Evolutionary conservation across 1,284 basidiomycete genomes (phyloP), one percentile per base, ranked within the genome.

Genomic region (Rhizoctonia solani): DNA sequence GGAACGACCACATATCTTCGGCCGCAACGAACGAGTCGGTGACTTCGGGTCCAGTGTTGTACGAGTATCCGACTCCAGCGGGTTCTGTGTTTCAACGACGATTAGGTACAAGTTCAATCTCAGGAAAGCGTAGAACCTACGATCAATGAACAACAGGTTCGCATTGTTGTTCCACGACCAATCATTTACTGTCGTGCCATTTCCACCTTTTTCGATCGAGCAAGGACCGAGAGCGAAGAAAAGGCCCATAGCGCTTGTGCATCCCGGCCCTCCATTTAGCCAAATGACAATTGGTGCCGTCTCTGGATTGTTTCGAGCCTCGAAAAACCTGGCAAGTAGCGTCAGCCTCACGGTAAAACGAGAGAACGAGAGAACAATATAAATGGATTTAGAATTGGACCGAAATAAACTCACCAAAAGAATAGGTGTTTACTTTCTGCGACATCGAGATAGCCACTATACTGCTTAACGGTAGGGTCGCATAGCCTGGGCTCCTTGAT

Each of bases 31-130:
- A 77, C 54, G 78, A 77, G 70, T 74, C 78, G 69, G 77, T 75
- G 71, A 84, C 80, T 27, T 72, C 71, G 25, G 76, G 76, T 21
- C 72, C 69, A 63, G 74, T 72, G 65, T 79, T 77, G 74, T 81
- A 83, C 30, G 81, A 82, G 76, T 79, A 83, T 71, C 82, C 82
- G 34, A 84, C 82, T 39, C 80, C 77, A 69, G 81, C 75, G 27
- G 80, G 80, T 73, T 81, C 56, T 59, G 50, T 5, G 16, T 16
- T n/a, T n/a, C n/a, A n/a, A n/a, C n/a, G n/a, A n/a, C n/a, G n/a
- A n/a, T n/a, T n/a, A n/a, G n/a, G n/a, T n/a, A n/a, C n/a, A n/a
- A n/a, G n/a, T n/a, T n/a, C n/a, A n/a, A n/a, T n/a, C n/a, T n/a
- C 21, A 9, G 54, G 54, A 42, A 29, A 42, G 32, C 13, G 11